phyloP scores from a whole-genome alignment of 305 asterid species.

The Rubia tinctorum region DNA sequence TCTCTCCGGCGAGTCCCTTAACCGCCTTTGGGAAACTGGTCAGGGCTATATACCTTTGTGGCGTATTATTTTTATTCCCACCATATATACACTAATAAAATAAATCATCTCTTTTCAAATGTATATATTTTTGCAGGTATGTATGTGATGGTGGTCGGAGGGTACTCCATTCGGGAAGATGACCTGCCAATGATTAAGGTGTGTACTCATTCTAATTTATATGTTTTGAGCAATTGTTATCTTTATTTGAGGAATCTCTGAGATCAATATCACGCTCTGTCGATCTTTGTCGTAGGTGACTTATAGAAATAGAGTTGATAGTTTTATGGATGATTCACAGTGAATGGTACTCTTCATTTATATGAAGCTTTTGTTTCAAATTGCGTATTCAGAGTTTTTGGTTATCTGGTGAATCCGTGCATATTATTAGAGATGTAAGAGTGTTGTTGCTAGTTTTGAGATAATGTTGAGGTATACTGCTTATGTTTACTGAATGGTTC shows the following conservation, averaged over 20 bases:
- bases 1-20: conserved; percentile 38
- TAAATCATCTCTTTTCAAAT: neutral
- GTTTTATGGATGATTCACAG: neutral
- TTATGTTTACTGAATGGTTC: neutral
- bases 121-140: conserved; percentile 42
- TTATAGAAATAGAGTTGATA: neutral
- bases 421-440: neutral
- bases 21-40: conserved; percentile 64
- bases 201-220: neutral
- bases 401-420: neutral
- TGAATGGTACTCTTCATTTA: neutral
- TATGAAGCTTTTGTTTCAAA: neutral
- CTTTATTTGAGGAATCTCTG: neutral
- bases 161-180: conserved; percentile 31
- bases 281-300: neutral
- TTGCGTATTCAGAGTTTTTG: neutral
- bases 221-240: neutral
- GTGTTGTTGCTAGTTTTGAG: neutral
- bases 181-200: conserved; percentile 65
- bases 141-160: conserved; percentile 93
- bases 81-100: neutral
- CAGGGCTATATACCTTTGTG: neutral
- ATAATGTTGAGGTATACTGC: neutral
- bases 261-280: neutral
- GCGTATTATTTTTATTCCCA: neutral